Base-by-base conservation (phyloP, 805 yeast genomes). In the Yamadazyma kitorensis region DNA sequence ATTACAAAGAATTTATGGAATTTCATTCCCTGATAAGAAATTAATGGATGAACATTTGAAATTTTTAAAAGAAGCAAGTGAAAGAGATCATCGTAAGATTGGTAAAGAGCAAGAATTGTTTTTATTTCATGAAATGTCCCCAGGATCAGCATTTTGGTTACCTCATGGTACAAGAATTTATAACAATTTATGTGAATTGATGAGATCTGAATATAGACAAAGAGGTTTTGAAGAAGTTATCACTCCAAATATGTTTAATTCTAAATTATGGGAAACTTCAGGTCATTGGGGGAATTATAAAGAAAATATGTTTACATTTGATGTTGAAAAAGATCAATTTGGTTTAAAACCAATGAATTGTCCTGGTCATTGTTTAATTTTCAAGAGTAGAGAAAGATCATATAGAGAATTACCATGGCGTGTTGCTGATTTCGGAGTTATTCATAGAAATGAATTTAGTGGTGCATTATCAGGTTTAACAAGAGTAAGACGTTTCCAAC, bases 161-260 rank as follows among this genome's bases (percentile, higher is more conserved):
- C 99, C 99, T 33, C 98, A 91, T 56, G 99, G 99, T 66, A 81
- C 99, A 31, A 84, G 98, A 70, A 93, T 93, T 57, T 93, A 93
- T 76, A 86, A 86, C 65, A 78, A 86, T 40, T 72, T 93, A 61
- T 79, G 80, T 49, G 88, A 85, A 20, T 64, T 87, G 63, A 59
- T 93, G 67, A 79, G 91, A 68, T 57, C 63, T 35, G 95, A 93
- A 70, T 93, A 93, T 68, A 80, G 83, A 57, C 80, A 77, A 66
- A 83, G 98, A 65, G 98, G 97, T 24, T 93, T 85, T 63, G 96
- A 93, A 45, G 99, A 93, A 71, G 98, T 93, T 47, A 91, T 93
- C 59, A 89, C 98, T 43, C 99, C 99, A 55, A 93, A 93, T 72
- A 93, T 93, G 98, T 93, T 78, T 78, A 91, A 89, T 71, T 70